Evolutionary conservation across 2,329 filamentous ascomycete genomes (phyloP), one percentile per base, ranked within the genome.

Genomic region (Claviceps pusilla): DNA sequence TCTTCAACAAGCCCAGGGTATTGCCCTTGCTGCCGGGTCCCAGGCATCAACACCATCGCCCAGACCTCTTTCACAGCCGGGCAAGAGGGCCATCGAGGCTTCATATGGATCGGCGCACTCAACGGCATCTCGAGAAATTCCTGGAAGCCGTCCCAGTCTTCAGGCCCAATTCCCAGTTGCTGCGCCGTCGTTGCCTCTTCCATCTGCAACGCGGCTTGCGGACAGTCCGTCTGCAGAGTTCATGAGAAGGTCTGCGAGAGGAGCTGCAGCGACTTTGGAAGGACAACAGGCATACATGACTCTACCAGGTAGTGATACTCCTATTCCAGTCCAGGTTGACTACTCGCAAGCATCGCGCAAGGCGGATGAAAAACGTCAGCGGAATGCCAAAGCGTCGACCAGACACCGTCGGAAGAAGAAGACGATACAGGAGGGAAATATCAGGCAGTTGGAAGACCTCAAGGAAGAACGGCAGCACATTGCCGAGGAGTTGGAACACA

Each of bases 321-420:
- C 68, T 3, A 76, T 80, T 46, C 68, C 75, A 10, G 80, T 90
- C 50, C 83, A 84, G 14, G 82, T 91, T 10, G 88, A 95, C 65
- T 82, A 87, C 47, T 85, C 88, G 60, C 85, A 88, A 61, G 89
- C 85, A 12, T 94, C 89, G 12, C 84, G 83, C 60, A 82, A 87
- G 61, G 86, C 87, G 43, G 87, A 93, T 63, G 87, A 94, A 67
- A 95, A 93, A 70, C 77, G 89, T 54, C 84, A 86, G 66, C 80
- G 88, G 52, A 95, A 95, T 63, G 89, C 89, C 45, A 86, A 86
- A 50, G 89, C 89, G 6, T 94, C 88, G 55, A 87, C 87, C 50
- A 78, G 89, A 56, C 93, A 94, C 59, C 79, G 89, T 54, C 81
- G 83, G 63, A 79, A 89, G 56, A 83, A 89, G 64, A 94, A 94